Conservation (phyloP, 306 rosid genomes). For the Cicer bijugum region DNA sequence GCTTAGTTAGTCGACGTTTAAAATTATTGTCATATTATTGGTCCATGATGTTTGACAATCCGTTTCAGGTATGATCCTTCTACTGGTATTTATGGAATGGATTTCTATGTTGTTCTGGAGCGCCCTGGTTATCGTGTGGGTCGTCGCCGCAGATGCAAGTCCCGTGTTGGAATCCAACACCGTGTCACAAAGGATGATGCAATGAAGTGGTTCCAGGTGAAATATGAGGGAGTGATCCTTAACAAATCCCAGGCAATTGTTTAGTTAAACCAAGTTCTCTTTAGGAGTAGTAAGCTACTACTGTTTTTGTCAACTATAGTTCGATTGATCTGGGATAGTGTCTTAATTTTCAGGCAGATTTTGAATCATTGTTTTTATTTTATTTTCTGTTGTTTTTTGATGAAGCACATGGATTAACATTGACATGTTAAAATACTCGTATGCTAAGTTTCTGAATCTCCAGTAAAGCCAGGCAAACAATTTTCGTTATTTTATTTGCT, state of each 20-base stretch:
- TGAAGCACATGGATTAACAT: conserved; percentile 3
- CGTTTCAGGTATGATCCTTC: conserved; percentile 79
- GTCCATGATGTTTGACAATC: neutral
- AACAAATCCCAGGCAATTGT: conserved; percentile 72
- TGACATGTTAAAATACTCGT: neutral
- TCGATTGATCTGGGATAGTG: conserved; percentile 22
- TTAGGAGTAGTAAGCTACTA: conserved; percentile 10
- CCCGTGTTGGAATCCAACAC: conserved; percentile 85
- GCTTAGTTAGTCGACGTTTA: neutral
- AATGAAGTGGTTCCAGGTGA: conserved; percentile 95
- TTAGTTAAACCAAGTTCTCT: conserved; percentile 40
- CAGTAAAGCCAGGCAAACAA: neutral
- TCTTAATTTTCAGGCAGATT: conserved; percentile 36
- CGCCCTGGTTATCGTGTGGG: conserved; percentile 90
- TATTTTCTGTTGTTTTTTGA: conserved; percentile 15
- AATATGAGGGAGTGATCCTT: conserved; percentile 87
- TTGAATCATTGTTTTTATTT: neutral
- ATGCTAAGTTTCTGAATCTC: neutral
- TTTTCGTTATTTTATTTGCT: neutral
- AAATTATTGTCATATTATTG: neutral
- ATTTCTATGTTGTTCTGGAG: conserved; percentile 77
- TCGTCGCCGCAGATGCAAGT: conserved; percentile 80
- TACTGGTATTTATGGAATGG: conserved; percentile 90
- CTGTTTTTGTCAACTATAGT: conserved; percentile 45
- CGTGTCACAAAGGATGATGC: conserved; percentile 85